A percentile compares a stretch with the other conserved stretches of the same genome.
Evolutionary conservation across 805 yeast species (phyloP).

Genomic region (Scheffersomyces amazonensis): DNA sequence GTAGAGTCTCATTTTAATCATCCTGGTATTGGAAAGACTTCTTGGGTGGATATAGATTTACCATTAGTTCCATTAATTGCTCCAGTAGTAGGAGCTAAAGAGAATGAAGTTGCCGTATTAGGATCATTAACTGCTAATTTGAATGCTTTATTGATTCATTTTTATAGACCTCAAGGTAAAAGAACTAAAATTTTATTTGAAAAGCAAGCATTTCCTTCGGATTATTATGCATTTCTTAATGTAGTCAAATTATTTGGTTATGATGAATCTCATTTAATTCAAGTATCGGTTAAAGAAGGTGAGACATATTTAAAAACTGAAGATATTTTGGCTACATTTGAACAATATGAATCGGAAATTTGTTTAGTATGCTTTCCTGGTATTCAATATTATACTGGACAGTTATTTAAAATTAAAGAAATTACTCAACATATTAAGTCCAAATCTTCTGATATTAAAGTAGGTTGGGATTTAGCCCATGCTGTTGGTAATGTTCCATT

Average conservation of each 20-base stretch:
- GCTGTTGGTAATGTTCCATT: constrained; percentile 86
- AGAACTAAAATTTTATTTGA: constrained; percentile 78
- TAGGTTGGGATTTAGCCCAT: constrained; percentile 96
- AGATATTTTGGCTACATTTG: constrained; percentile 57
- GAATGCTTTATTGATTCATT: constrained; percentile 69
- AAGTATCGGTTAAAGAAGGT: constrained; percentile 57
- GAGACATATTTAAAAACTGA: constrained; percentile 58
- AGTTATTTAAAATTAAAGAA: constrained; percentile 67
- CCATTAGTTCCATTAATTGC: constrained; percentile 71
- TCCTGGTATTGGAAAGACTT: constrained; percentile 45
- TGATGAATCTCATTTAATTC: constrained; percentile 56
- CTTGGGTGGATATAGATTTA: constrained; percentile 84
- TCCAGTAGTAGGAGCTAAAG: constrained; percentile 70
- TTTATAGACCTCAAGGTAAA: constrained; percentile 62
- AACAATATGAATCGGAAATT: constrained; percentile 53
- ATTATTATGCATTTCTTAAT: constrained; percentile 79
- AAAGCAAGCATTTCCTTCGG: constrained; percentile 88
- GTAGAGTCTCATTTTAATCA: constrained; percentile 85
- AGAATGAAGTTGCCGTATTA: constrained; percentile 82
- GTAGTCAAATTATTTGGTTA: constrained; percentile 62
- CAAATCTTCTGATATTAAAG: constrained; percentile 39
- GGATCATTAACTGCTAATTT: constrained; percentile 81
- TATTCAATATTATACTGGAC: constrained; percentile 91
- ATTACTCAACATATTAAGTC: constrained; percentile 65
- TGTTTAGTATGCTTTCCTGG: constrained; percentile 84